Evolutionary conservation across 176 grass and related monocot species (phyloP).

Genomic region (Microstegium vimineum): DNA sequence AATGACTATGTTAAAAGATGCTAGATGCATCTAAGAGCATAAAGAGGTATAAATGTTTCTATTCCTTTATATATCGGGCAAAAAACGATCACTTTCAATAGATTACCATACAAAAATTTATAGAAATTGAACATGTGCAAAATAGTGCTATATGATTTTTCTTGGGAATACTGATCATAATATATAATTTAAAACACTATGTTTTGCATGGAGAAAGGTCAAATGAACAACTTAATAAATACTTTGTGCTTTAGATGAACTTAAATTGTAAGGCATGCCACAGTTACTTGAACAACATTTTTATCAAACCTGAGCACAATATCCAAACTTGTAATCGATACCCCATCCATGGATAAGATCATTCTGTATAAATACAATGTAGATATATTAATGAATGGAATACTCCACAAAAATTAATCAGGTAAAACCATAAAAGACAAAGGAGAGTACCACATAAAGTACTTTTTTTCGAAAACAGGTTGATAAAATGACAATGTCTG

Average conservation of each 20-base stretch:
- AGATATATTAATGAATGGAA: constrained; percentile 12
- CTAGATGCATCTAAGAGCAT: neutral
- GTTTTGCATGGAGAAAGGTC: neutral
- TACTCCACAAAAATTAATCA: constrained; percentile 4
- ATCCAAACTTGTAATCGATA: constrained; percentile 93
- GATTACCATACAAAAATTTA: neutral
- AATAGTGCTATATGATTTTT: neutral
- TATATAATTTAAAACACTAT: neutral
- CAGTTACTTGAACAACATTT: neutral
- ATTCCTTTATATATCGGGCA: neutral
- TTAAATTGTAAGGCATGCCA: constrained; percentile 10
- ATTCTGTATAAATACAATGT: constrained; percentile 55
- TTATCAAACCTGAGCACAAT: constrained; percentile 81
- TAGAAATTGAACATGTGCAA: neutral
- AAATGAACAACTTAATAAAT: neutral
- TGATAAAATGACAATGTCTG: neutral
- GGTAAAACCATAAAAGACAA: neutral
- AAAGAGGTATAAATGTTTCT: neutral
- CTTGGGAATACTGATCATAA: neutral
- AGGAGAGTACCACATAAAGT: neutral
- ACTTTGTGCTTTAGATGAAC: neutral
- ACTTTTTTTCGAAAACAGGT: neutral
- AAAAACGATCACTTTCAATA: neutral
- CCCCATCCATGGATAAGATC: constrained; percentile 92
- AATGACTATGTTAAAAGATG: neutral